Evolutionary conservation across 805 yeast species (phyloP).

Genomic region (Zygotorulaspora sp.): DNA sequence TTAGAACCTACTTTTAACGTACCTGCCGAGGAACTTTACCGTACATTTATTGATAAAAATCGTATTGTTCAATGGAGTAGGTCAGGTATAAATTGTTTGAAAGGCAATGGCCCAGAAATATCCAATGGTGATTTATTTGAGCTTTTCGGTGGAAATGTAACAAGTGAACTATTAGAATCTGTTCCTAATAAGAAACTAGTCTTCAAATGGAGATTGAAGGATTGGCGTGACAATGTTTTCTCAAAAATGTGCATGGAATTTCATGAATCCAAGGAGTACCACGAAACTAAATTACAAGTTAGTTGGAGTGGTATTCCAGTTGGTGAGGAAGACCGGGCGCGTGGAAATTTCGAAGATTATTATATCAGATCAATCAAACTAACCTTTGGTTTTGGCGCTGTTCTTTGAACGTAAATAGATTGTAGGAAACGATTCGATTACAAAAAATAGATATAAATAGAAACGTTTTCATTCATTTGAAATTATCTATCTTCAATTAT

Average conservation of each 20-base stretch:
- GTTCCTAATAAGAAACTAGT: conserved; percentile 55
- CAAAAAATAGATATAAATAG: too few species aligned
- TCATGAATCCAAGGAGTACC: conserved; percentile 60
- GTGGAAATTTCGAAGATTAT: conserved; percentile 80
- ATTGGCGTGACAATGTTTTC: conserved; percentile 83
- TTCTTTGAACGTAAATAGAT: too few species aligned
- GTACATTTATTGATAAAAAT: conserved; percentile 69
- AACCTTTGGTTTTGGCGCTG: conserved; percentile 95
- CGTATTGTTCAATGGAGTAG: conserved; percentile 91
- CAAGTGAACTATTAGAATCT: conserved; percentile 62
- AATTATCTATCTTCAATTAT: too few species aligned
- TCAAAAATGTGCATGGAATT: conserved; percentile 65
- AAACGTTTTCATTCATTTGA: too few species aligned
- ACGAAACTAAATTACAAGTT: conserved; percentile 78
- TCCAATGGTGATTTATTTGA: conserved; percentile 58
- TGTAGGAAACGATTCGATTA: too few species aligned
- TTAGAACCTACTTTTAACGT: conserved; percentile 80
- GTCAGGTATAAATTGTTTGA: conserved; percentile 38
- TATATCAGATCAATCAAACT: conserved; percentile 85
- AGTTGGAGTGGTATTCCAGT: conserved; percentile 85
- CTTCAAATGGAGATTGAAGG: conserved; percentile 80
- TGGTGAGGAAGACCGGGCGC: conserved; percentile 89
- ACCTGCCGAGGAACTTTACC: conserved; percentile 78
- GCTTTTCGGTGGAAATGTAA: conserved; percentile 83
- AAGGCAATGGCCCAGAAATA: conserved; percentile 38